Conservation (phyloP, 345 rosid species). For the Eucalyptus coolabah region DNA sequence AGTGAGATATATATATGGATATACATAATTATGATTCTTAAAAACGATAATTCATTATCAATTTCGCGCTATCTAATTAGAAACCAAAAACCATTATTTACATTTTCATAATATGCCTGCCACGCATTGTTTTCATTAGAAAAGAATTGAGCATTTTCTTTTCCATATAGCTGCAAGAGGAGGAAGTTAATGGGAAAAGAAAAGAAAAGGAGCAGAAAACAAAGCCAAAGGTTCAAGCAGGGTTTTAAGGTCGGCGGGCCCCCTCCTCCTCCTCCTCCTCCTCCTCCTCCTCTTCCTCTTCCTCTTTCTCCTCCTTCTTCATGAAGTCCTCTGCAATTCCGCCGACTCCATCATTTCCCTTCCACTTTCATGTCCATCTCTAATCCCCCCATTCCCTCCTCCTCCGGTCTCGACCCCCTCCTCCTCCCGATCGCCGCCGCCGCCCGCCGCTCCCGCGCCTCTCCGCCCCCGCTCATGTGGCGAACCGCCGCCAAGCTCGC, state of each 20-base stretch:
- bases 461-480: conserved; percentile 55
- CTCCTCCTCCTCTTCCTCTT: too few relatives aligned
- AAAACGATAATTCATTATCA: not conserved
- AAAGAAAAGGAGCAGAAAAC: too few relatives aligned
- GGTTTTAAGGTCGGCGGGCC: conserved; percentile 35
- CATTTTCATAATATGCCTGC: not conserved
- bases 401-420: conserved; percentile 8
- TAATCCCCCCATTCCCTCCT: conserved; percentile 14
- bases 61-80: not conserved
- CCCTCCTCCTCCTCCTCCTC: not conserved
- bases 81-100: rapidly evolving
- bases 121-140: not conserved
- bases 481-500: conserved; percentile 53
- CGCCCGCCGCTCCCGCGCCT: not conserved
- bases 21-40: rapidly evolving
- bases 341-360: not conserved
- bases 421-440: not conserved
- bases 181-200: not conserved
- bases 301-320: not conserved
- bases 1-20: not conserved
- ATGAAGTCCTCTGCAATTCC: not conserved
- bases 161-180: not conserved
- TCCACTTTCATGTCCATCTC: conserved; percentile 48
- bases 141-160: not conserved
- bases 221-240: conserved; percentile 28